Evolutionary conservation across 2,329 filamentous ascomycete genomes (phyloP).

Genomic region (Clonostachys solani): DNA sequence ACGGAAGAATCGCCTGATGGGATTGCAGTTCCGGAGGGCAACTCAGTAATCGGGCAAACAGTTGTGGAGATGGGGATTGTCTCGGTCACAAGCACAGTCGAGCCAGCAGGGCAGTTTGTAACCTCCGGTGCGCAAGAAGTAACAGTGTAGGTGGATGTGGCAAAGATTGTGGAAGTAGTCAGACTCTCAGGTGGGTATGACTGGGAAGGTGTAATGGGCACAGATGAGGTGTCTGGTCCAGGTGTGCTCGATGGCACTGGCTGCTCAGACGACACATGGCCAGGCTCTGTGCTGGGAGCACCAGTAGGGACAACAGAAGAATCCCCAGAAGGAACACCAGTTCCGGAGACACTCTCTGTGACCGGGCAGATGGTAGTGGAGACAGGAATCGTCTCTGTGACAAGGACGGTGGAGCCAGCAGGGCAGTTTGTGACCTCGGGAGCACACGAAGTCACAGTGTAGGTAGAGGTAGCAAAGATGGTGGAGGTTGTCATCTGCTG

Average conservation of each 20-base stretch:
- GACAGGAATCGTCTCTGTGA: constrained; percentile 14
- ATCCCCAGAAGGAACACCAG: not conserved
- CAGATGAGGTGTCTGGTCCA: too few species aligned
- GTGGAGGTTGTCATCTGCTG: constrained; percentile 20
- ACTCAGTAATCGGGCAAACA: not conserved
- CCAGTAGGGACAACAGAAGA: not conserved
- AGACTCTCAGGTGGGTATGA: not conserved
- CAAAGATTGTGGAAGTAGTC: not conserved
- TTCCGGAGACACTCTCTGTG: constrained; percentile 1
- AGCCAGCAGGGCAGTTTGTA: not conserved
- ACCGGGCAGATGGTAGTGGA: constrained; percentile 29
- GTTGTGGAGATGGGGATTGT: constrained; percentile 4
- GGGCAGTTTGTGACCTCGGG: constrained; percentile 56
- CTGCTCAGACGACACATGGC: too few species aligned
- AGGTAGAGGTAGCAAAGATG: constrained; percentile 47
- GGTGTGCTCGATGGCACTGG: too few species aligned
- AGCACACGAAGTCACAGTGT: constrained; percentile 54
- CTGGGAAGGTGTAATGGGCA: too few species aligned
- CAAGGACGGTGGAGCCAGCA: not conserved
- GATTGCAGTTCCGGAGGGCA: too few species aligned
- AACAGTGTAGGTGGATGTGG: not conserved
- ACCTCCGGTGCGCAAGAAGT: not conserved
- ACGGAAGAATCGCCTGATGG: too few species aligned
- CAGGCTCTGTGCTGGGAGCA: too few species aligned
- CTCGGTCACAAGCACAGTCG: constrained; percentile 5